Conservation (phyloP, 768 basidiomycete species). For the Serendipita sp. region DNA sequence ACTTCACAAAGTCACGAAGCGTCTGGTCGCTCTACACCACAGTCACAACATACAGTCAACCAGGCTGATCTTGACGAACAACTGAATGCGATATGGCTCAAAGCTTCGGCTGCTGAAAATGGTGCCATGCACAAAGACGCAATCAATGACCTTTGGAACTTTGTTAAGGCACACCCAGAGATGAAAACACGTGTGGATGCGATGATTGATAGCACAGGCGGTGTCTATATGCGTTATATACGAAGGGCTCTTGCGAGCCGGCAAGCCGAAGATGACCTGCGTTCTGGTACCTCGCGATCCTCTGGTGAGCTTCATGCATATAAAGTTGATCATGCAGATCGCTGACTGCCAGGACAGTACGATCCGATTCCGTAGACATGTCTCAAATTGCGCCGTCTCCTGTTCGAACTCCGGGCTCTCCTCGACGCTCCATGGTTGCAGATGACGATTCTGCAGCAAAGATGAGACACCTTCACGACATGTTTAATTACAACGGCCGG, state of each 20-base stretch:
- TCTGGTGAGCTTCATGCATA: slow-evolving; percentile 1
- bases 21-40: slow-evolving; percentile 8
- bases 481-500: neutral
- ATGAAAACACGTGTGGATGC: slow-evolving; percentile 72
- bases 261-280: slow-evolving; percentile 58
- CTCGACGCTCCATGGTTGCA: neutral
- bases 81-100: slow-evolving; percentile 63
- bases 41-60: slow-evolving; percentile 15
- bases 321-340: neutral
- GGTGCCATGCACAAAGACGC: slow-evolving; percentile 84
- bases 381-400: neutral
- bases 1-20: neutral
- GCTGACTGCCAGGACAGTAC: neutral
- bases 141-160: slow-evolving; percentile 86
- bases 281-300: slow-evolving; percentile 5
- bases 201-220: slow-evolving; percentile 73
- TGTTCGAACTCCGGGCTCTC: neutral
- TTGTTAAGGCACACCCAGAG: slow-evolving; percentile 78
- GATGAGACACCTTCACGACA: neutral
- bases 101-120: slow-evolving; percentile 77
- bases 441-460: neutral
- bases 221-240: slow-evolving; percentile 84
- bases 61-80: slow-evolving; percentile 82
- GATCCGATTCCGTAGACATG: neutral
- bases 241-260: slow-evolving; percentile 72